Conservation (phyloP, 257 asterid genomes). For the Nicotiana undulata region DNA sequence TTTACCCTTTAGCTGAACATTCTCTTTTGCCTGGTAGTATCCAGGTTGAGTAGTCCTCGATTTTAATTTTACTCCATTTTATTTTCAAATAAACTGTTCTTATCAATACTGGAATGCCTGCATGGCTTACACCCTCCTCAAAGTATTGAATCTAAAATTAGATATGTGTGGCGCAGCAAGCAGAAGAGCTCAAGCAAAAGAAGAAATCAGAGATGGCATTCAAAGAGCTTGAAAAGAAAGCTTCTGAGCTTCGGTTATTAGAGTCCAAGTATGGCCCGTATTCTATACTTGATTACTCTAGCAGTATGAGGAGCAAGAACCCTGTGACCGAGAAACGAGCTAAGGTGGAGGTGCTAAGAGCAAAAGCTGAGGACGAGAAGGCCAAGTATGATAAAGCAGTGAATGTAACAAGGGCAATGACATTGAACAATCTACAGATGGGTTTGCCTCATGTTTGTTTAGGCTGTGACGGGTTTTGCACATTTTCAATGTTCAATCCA, state of each 20-base stretch:
- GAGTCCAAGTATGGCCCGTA: too few species aligned
- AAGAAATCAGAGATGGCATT: too few species aligned
- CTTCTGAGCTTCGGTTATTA: too few species aligned
- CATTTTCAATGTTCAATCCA: constrained; percentile 73
- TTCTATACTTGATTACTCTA: too few species aligned
- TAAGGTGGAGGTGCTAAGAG: constrained; percentile 50
- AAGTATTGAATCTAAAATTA: not conserved
- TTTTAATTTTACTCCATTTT: not conserved
- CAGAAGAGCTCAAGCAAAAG: too few species aligned
- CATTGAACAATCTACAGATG: constrained; percentile 82
- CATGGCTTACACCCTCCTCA: not conserved
- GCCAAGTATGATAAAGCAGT: constrained; percentile 75
- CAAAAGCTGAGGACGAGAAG: constrained; percentile 80
- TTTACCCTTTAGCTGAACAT: not conserved
- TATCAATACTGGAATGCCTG: not conserved
- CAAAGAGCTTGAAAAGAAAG: too few species aligned
- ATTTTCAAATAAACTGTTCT: not conserved
- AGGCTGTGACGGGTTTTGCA: constrained; percentile 87
- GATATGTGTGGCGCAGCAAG: too few species aligned
- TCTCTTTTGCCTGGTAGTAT: not conserved
- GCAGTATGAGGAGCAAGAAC: constrained; percentile 37
- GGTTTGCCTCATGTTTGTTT: constrained; percentile 90
- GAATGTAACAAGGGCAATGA: constrained; percentile 68
- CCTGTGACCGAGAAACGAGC: constrained; percentile 62
- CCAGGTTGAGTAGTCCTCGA: not conserved